These are phyloP conservation scores for Emergomyces pasteurianus DNA, from an alignment of 2,329 filamentous ascomycete species.

Conservation along the genomic window DNA sequence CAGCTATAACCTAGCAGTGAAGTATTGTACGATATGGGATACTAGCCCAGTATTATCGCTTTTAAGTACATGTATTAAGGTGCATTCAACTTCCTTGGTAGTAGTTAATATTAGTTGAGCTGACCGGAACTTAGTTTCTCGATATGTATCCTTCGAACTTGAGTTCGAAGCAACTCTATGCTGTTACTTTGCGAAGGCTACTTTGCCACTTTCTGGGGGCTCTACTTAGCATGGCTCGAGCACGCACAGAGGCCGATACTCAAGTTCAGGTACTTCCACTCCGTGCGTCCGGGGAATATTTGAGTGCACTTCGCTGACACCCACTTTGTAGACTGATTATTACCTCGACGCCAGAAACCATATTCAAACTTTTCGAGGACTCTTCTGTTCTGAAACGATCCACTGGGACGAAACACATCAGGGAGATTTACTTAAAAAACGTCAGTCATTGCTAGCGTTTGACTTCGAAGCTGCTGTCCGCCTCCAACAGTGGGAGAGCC, in stretches of 20 bases:
- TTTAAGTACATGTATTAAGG: constrained; percentile 33
- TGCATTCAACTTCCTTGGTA: constrained; percentile 11
- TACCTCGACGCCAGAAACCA: constrained; percentile 53
- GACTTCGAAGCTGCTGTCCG: constrained; percentile 65
- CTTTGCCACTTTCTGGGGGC: constrained; percentile 58
- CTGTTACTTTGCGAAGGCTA: constrained; percentile 48
- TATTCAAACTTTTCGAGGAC: constrained; percentile 44
- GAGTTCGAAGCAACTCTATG: constrained; percentile 21
- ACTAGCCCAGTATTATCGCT: constrained; percentile 46
- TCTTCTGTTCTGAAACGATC: constrained; percentile 27
- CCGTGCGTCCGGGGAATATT: background rate
- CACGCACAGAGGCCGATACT: constrained; percentile 32
- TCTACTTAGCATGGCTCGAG: constrained; percentile 36
- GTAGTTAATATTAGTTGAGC: background rate
- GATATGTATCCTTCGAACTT: constrained; percentile 21
- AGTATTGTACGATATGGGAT: constrained; percentile 47
- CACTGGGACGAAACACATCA: constrained; percentile 34
- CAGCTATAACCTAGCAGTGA: constrained; percentile 64
- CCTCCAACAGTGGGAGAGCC: constrained; percentile 55
- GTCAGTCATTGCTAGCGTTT: constrained; percentile 57
- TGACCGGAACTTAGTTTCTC: constrained; percentile 34
- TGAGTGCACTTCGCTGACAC: background rate
- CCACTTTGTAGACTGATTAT: constrained; percentile 38
- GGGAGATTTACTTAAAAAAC: constrained; percentile 48
- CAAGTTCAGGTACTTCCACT: constrained; percentile 25